phyloP scores from a whole-genome alignment of 169 alveolate genomes.

The Cryptosporidium meleagridis region DNA sequence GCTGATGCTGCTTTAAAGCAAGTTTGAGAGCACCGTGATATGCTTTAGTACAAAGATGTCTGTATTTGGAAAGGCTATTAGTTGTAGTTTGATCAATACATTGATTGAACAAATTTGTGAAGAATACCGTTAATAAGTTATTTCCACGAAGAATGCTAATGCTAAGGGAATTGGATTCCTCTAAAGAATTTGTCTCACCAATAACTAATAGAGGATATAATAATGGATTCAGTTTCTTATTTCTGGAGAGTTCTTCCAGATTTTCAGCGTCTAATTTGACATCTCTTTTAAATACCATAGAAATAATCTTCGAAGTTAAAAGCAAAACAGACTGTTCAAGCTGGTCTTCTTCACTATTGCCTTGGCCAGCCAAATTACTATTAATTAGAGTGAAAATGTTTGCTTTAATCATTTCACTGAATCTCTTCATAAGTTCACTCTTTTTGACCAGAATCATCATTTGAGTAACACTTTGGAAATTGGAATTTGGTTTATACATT shows the following conservation, averaged over 20 bases:
- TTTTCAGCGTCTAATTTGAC: not conserved
- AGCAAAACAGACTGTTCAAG: conserved; percentile 20
- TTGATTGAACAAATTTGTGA: conserved; percentile 51
- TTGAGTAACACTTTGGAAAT: conserved; percentile 38
- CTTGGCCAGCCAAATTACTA: not conserved
- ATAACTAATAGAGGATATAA: conserved; percentile 54
- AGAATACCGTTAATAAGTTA: not conserved
- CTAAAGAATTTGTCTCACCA: conserved; percentile 41
- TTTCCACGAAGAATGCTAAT: conserved; percentile 64
- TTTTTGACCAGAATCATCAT: conserved; percentile 24
- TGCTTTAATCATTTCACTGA: conserved; percentile 25
- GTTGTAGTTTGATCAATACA: conserved; percentile 24
- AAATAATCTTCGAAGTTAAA: conserved; percentile 41
- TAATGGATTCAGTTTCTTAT: conserved; percentile 20
- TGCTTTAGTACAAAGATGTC: conserved; percentile 21
- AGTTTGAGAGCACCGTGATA: conserved; percentile 63
- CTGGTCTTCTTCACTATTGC: not conserved
- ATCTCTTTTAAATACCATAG: conserved; percentile 28
- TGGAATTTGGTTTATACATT: not conserved
- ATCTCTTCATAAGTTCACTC: conserved; percentile 38
- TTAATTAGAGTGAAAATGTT: conserved; percentile 3
- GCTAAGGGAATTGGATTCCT: conserved; percentile 67
- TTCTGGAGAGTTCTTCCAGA: not conserved
- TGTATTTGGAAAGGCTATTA: conserved; percentile 19
- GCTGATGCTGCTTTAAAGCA: conserved; percentile 58